A percentile compares a stretch with the other conserved stretches of the same genome.
Conservation (phyloP, 108 stramenopile genomes). For the Nitzschia sp. region DNA sequence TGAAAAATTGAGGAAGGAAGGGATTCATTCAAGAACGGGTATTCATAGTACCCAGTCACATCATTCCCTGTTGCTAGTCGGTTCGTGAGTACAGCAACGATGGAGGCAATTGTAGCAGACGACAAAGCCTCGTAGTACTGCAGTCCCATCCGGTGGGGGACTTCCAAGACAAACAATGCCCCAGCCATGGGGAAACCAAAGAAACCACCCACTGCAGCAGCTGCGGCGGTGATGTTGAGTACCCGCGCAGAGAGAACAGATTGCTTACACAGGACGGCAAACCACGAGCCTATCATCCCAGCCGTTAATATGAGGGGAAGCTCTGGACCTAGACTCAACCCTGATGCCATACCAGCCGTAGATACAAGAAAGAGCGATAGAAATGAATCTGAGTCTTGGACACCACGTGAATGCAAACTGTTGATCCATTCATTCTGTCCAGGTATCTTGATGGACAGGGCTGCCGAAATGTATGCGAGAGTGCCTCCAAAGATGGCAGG, state of each 20-base stretch:
- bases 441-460: conserved; percentile 38
- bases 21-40: conserved; percentile 46
- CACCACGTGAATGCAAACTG: conserved; percentile 45
- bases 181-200: conserved; percentile 72
- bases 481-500: conserved; percentile 45
- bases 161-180: conserved; percentile 61
- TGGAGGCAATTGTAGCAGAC: conserved; percentile 54
- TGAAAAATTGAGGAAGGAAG: conserved; percentile 52
- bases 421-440: conserved; percentile 66
- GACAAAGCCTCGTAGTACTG: conserved; percentile 68
- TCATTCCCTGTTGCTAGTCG: conserved; percentile 49
- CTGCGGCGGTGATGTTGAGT: conserved; percentile 52
- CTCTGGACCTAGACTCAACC: conserved; percentile 59
- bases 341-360: conserved; percentile 57
- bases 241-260: conserved; percentile 50
- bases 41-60: conserved; percentile 55
- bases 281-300: conserved; percentile 61
- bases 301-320: conserved; percentile 57
- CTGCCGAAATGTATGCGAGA: conserved; percentile 45
- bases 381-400: conserved; percentile 49
- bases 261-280: conserved; percentile 48
- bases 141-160: conserved; percentile 66
- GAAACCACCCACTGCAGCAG: conserved; percentile 60
- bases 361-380: conserved; percentile 39
- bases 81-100: conserved; percentile 59